Conservation (phyloP, 148 eudicot species). For the Camellia sinensis region DNA sequence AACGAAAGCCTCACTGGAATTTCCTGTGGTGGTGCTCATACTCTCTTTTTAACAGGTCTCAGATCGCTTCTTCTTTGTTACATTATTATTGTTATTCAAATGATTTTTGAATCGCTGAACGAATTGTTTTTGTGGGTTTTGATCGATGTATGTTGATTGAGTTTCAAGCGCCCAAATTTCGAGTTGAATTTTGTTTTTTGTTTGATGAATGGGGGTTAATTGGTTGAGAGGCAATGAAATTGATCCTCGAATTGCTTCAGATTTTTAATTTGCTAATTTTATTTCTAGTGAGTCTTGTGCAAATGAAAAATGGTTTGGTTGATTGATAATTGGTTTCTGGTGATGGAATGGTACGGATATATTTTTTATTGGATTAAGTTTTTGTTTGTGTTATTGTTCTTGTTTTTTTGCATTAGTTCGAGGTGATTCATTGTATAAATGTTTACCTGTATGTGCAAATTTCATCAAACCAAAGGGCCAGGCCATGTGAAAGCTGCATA, state of each 20-base stretch:
- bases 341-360: neutral
- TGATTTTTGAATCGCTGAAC: neutral
- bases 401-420: neutral
- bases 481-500: neutral
- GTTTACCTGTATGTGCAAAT: neutral
- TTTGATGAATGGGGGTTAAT: neutral
- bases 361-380: too few relatives aligned
- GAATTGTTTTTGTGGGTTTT: neutral
- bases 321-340: neutral
- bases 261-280: neutral
- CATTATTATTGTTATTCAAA: neutral
- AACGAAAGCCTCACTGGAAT: conserved; percentile 43
- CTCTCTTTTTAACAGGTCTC: conserved; percentile 85
- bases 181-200: neutral
- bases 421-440: neutral
- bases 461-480: neutral
- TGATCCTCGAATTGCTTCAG: neutral
- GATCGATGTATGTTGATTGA: neutral
- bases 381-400: neutral
- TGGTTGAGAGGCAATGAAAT: neutral
- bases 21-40: conserved; percentile 95
- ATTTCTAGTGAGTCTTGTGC: neutral
- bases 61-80: neutral
- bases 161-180: neutral
- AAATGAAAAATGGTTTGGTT: neutral